Conservation (phyloP, 2,329 filamentous ascomycete genomes). For the Arthrobotrys pseudoclavata region DNA sequence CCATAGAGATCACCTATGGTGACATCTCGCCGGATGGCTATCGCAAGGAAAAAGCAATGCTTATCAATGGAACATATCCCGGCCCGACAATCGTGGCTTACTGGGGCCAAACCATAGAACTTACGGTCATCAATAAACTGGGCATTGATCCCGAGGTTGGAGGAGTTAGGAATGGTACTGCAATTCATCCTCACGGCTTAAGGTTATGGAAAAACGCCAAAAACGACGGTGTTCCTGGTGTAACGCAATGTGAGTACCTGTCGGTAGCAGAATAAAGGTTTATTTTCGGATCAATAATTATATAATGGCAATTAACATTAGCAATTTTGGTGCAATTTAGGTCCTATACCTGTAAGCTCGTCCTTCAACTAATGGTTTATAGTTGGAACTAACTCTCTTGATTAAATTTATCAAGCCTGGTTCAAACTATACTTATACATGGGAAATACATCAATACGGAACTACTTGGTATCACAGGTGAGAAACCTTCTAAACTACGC, state of each 20-base stretch:
- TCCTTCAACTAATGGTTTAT: no score
- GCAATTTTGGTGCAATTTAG: no score
- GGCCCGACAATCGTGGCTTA: constrained; percentile 76
- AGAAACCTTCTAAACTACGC: background rate
- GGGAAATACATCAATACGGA: constrained; percentile 33
- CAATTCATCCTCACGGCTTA: constrained; percentile 30
- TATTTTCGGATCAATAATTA: no score
- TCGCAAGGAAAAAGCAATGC: constrained; percentile 65
- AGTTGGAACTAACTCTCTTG: no score
- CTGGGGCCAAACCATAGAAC: constrained; percentile 70
- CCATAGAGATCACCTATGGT: constrained; percentile 24
- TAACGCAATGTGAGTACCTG: constrained; percentile 68
- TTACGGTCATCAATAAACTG: constrained; percentile 30
- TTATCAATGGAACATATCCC: constrained; percentile 76
- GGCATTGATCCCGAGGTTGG: constrained; percentile 4
- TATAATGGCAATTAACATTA: no score
- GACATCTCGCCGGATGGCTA: constrained; percentile 71
- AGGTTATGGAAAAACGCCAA: constrained; percentile 65
- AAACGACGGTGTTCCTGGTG: constrained; percentile 71
- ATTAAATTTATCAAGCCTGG: background rate
- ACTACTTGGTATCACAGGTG: constrained; percentile 46
- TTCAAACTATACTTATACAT: constrained; percentile 9
- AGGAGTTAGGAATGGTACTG: constrained; percentile 31
- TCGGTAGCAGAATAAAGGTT: no score
- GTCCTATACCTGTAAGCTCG: constrained; percentile 66